phyloP scores from a whole-genome alignment of 2,329 filamentous ascomycete species.

The Fusarium irregulare region DNA sequence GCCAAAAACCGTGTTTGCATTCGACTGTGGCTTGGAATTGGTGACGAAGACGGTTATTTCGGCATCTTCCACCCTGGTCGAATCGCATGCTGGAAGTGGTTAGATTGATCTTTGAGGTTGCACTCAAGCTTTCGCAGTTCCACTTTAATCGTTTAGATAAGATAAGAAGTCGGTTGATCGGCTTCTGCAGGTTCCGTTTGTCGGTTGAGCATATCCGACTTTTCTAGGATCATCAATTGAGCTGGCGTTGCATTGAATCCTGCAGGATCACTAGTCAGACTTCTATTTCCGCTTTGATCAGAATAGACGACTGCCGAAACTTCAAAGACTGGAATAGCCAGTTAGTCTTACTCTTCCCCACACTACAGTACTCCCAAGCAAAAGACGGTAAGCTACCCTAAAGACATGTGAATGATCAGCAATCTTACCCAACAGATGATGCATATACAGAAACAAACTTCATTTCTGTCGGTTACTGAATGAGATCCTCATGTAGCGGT shows the following conservation, averaged over 20 bases:
- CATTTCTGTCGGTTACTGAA: accelerated
- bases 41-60: slow-evolving; percentile 4
- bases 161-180: not conserved
- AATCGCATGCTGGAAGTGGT: not conserved
- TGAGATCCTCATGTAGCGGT: accelerated
- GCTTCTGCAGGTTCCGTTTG: not conserved
- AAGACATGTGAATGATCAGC: not conserved
- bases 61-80: not conserved
- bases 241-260: not conserved
- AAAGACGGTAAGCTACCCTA: not conserved
- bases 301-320: not conserved
- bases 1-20: not conserved
- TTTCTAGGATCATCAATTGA: not conserved
- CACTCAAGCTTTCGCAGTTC: not conserved
- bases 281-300: not conserved
- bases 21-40: slow-evolving; percentile 13
- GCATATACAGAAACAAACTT: not conserved
- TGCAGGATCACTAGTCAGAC: not conserved
- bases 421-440: not conserved
- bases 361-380: not conserved
- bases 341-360: not conserved
- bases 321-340: not conserved
- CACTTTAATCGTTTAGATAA: slow-evolving; percentile 10
- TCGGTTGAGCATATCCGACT: not conserved
- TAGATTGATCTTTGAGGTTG: not conserved